Base-by-base conservation (phyloP, 2,329 filamentous ascomycete species). In the Apiospora kogelbergensis region DNA sequence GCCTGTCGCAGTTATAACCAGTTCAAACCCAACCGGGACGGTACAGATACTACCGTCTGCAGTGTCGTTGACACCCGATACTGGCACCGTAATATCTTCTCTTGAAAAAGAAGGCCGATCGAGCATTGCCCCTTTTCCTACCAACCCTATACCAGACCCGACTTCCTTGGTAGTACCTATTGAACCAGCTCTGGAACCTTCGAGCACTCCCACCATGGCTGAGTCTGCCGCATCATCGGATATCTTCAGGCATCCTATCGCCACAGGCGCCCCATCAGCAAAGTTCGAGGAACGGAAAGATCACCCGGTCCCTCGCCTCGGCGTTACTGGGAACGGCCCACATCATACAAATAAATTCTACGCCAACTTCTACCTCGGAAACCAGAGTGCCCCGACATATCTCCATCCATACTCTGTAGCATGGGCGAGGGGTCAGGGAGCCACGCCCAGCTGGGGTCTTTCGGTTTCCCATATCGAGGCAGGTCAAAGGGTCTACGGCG, bases 291-390 rank as follows among this genome's bases (percentile, higher is more conserved):
- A 80, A 48, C 82, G 83, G 37, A 73, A 81, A 24, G 87, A 90
- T 72, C 90, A 92, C 72, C 90, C 90, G 0, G 87, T 88, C 33
- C 80, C 85, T 48, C 84, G 87, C 17, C 77, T 82, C 26, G 88
- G 87, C 6, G 82, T 91, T 46, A 77, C 74, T 41, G 78, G 82
- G 20, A 73, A 79, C 1, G 77, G 78, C 0, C 88, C 90, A 3
- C 81, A 93, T 63, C 84, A 88, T 65, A 95, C 93, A 30, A 95
- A 95, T 83, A 95, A 93, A 76, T 95, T 94, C 78, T 93, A 93
- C 74, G 86, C 90, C 73, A 96, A 96, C 75, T 89, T 96, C 71
- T 94, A 94, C 78, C 84, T 98, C 0, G 91, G 90, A 5, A 85
- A 85, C 57, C 94, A 97, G 78, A 87, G 84, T 5, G 86, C 86